phyloP scores from a whole-genome alignment of 2,329 filamentous ascomycete genomes.

The Cercospora sesami region DNA sequence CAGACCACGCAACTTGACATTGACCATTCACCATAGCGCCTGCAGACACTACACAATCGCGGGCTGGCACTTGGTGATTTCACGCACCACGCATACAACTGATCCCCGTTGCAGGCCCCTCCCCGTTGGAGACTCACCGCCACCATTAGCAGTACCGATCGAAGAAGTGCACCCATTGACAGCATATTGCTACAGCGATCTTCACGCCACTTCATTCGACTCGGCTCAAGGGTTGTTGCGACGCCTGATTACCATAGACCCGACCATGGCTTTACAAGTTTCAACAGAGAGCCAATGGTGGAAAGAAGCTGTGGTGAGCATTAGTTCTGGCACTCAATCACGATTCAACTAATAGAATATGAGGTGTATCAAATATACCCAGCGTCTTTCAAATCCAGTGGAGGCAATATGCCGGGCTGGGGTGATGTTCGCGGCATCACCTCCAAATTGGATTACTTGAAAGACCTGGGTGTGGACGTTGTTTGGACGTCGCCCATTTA shows the following conservation, averaged over 20 bases:
- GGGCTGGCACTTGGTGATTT: neutral
- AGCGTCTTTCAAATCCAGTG: conserved; percentile 59
- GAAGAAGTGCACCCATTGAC: neutral
- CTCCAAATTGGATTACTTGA: conserved; percentile 64
- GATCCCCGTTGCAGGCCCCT: neutral
- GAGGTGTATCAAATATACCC: conserved; percentile 56
- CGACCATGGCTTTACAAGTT: neutral
- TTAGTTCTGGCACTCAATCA: neutral
- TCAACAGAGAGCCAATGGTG: conserved; percentile 36
- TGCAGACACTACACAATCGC: neutral
- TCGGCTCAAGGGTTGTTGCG: neutral
- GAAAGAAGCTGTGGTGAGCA: conserved; percentile 39
- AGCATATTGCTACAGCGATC: neutral
- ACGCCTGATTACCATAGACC: neutral
- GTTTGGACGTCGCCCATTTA: conserved; percentile 66
- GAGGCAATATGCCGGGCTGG: conserved; percentile 56
- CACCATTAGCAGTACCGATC: neutral
- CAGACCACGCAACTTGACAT: neutral
- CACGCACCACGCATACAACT: neutral
- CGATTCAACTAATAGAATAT: neutral
- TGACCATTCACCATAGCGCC: neutral
- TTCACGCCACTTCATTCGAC: neutral
- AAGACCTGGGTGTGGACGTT: conserved; percentile 62
- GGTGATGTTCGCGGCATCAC: conserved; percentile 67
- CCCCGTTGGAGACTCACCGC: neutral